Base-by-base conservation (phyloP, 164 flowering plant genomes). In the Akebia trifoliata region DNA sequence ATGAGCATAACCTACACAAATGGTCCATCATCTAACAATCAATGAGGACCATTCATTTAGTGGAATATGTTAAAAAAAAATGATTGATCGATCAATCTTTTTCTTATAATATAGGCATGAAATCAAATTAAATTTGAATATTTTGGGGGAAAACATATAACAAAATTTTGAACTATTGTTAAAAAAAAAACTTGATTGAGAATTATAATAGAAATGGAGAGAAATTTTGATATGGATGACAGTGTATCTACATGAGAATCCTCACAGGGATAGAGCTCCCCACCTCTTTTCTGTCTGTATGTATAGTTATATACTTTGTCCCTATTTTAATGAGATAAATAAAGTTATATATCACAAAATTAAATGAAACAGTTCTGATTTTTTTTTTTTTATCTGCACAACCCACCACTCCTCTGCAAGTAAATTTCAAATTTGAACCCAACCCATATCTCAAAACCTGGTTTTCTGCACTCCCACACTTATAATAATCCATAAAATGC, bases 371-470 rank as follows among this genome's bases (percentile, higher is more conserved):
- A 22, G 6, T 54, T 24, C 39, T 36, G 39, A 35, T 24, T 21
- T 37, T 25, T 53, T n/a, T 25, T 50, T 50, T 14, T 20, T 5
- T 35, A 15, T 55, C 56, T 53, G 64, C 52, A 34, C 25, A 56
- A 59, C 54, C 46, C 57, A 29, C 45, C 37, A 39, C 17, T 14
- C 28, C 6, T 51, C 50, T 37, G 67, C 36, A 45, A 21, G 37
- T n/a, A 29, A 36, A 36, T 46, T 48, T 66, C 32, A 26, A 65
- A 64, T 48, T 66, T 34, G 36, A 34, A 57, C 26, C 31, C 43
- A 66, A 57, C 72, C 54, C 74, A 67, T 47, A 47, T 57, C 73
- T 69, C 71, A 72, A 71, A 64, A 61, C 60, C 61, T 50, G 63
- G 42, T 61, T 69, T 63, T 61, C 67, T 64, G 72, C 67, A 52